A percentile compares a stretch with the other conserved stretches of the same genome.
These are phyloP conservation scores for Metschnikowia borealis DNA, from an alignment of 805 yeast genomes.

Conservation along the genomic window DNA sequence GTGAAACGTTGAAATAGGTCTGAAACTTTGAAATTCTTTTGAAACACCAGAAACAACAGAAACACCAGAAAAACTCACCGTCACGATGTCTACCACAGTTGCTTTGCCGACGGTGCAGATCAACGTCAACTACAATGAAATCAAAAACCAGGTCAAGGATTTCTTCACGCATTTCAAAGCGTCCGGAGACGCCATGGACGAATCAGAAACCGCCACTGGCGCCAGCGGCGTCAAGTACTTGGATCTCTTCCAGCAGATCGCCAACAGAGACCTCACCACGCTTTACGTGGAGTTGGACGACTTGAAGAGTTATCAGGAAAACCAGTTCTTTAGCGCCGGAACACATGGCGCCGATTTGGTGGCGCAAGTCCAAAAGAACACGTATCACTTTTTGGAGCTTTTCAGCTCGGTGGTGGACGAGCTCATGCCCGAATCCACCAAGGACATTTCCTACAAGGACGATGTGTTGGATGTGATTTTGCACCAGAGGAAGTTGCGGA, in stretches of 20 bases:
- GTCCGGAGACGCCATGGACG: slow-evolving; percentile 15
- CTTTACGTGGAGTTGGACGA: slow-evolving; percentile 81
- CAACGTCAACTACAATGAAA: slow-evolving; percentile 67
- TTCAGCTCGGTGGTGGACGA: slow-evolving; percentile 74
- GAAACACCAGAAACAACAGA: too few relatives aligned
- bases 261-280: slow-evolving; percentile 75
- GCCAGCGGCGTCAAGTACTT: slow-evolving; percentile 54
- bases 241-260: slow-evolving; percentile 67
- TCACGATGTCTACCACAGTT: slow-evolving; percentile 20
- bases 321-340: slow-evolving; percentile 20
- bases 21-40: too few relatives aligned
- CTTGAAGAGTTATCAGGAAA: slow-evolving; percentile 62
- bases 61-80: too few relatives aligned
- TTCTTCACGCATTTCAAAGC: slow-evolving; percentile 67
- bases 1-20: too few relatives aligned
- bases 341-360: slow-evolving; percentile 37
- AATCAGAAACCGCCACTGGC: slow-evolving; percentile 11
- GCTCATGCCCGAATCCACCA: slow-evolving; percentile 82
- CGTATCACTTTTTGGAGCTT: slow-evolving; percentile 74
- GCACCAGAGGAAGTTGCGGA: slow-evolving; percentile 84
- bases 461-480: slow-evolving; percentile 91
- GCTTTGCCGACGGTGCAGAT: slow-evolving; percentile 63
- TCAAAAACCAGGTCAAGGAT: slow-evolving; percentile 54
- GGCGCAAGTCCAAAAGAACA: slow-evolving; percentile 62
- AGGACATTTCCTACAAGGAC: slow-evolving; percentile 72